These are phyloP conservation scores for Podaxis pistillaris DNA, from an alignment of 768 basidiomycete species.

Conservation along the genomic window DNA sequence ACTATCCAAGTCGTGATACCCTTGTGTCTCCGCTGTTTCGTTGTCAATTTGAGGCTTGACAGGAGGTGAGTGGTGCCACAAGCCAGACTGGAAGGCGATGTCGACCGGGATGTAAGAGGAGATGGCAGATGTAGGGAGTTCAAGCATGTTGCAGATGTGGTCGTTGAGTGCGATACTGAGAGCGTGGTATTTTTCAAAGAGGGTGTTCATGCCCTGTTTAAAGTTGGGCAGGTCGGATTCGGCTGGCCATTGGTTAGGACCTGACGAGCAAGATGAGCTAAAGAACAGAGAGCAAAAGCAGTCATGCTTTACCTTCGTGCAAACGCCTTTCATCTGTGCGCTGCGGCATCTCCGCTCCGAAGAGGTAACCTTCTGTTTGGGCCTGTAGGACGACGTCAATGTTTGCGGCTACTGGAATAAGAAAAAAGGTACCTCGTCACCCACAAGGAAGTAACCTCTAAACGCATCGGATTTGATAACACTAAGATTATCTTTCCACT, in stretches of 20 bases:
- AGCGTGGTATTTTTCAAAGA: background rate
- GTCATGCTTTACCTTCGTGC: background rate
- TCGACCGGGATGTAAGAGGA: background rate
- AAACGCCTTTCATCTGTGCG: background rate
- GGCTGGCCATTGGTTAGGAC: constrained; percentile 8
- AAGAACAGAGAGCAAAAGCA: background rate
- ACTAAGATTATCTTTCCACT: background rate
- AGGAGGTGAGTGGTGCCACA: constrained; percentile 1
- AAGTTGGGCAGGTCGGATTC: constrained; percentile 5
- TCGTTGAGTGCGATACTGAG: background rate
- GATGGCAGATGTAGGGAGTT: constrained; percentile 2
- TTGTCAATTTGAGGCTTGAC: too few relatives aligned
- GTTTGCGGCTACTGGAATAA: background rate
- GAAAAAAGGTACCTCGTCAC: background rate
- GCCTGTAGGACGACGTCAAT: background rate
- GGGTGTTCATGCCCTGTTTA: background rate
- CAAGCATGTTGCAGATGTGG: constrained; percentile 1
- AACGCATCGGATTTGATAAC: background rate
- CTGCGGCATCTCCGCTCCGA: background rate
- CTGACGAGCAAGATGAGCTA: background rate
- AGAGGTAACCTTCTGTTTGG: constrained; percentile 2
- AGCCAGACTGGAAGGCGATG: background rate
- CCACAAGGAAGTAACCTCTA: constrained; percentile 4
- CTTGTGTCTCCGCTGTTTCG: background rate
- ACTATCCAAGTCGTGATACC: constrained; percentile 5